A percentile compares a stretch with the other conserved stretches of the same genome.
phyloP scores from a whole-genome alignment of 2,329 filamentous ascomycete species.

The Colletotrichum theobromicola region DNA sequence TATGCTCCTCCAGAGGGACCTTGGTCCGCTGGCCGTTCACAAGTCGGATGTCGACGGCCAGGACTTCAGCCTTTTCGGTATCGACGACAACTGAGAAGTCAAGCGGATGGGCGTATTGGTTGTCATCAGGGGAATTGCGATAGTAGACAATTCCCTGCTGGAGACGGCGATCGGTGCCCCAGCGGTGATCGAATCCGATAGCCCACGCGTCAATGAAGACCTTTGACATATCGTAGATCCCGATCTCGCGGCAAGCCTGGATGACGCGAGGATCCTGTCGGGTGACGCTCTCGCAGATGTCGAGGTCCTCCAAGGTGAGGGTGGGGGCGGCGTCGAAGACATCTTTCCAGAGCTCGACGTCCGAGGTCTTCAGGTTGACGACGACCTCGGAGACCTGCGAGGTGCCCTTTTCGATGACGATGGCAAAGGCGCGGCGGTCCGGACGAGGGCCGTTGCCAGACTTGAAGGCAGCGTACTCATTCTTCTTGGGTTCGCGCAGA shows the following conservation, averaged over 20 bases:
- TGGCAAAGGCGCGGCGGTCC: slow-evolving; percentile 55
- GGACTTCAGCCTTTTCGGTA: slow-evolving; percentile 47
- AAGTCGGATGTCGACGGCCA: slow-evolving; percentile 46
- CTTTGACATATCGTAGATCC: slow-evolving; percentile 83
- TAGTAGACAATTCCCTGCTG: slow-evolving; percentile 88
- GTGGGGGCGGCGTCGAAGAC: slow-evolving; percentile 51
- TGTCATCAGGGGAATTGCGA: slow-evolving; percentile 72
- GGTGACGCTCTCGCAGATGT: slow-evolving; percentile 73
- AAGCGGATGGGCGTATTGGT: slow-evolving; percentile 39
- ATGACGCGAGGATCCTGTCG: slow-evolving; percentile 76
- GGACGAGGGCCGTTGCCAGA: slow-evolving; percentile 50
- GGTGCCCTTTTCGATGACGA: slow-evolving; percentile 47
- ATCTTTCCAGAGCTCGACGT: slow-evolving; percentile 50
- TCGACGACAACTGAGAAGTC: slow-evolving; percentile 51
- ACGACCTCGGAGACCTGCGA: slow-evolving; percentile 48
- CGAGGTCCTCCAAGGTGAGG: slow-evolving; percentile 80
- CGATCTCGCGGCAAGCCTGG: slow-evolving; percentile 76
- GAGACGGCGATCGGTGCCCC: slow-evolving; percentile 72
- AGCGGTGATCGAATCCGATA: slow-evolving; percentile 81
- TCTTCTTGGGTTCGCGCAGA: slow-evolving; percentile 68
- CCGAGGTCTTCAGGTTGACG: slow-evolving; percentile 49
- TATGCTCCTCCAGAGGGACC: slow-evolving; percentile 48
- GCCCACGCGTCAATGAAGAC: slow-evolving; percentile 88
- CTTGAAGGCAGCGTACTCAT: slow-evolving; percentile 68
- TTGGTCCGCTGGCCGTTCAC: slow-evolving; percentile 30